Base-by-base conservation (phyloP, 2,329 filamentous ascomycete species). In the Falciphora oryzae region DNA sequence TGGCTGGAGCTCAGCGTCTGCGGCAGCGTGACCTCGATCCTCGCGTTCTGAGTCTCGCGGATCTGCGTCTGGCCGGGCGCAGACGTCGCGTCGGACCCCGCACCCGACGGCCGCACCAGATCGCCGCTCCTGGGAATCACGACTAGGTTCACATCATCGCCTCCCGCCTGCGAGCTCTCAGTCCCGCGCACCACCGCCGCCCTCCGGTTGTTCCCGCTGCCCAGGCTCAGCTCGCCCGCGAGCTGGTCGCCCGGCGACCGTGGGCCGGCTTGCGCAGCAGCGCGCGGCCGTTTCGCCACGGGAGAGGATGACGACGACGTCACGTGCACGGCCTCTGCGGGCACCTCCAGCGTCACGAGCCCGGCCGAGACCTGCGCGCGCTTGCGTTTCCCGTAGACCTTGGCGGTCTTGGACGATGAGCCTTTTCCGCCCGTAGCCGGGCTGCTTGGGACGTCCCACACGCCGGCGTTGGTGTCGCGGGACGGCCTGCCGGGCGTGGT, bases 371-470 rank as follows among this genome's bases (percentile, higher is more conserved):
- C 31, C 1, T 63, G 35, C 4, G 22, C 27, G 16, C 65, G 66
- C 57, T 69, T 71, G 7, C 70, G 65, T 63, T 72, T 71, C 16
- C 66, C 64, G 50, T 62, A 67, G 1, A 31, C 53, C 31, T 58
- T 66, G 22, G 44, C 14, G 14, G 53, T 31, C 11, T 61, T 62
- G 5, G 57, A 44, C 25, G 22, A 16, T 5, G 22, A 38, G 2
- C 22, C 35, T 44, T 8, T 38, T 53, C 38, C 31, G 57, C 29
- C 44, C 7, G 29, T 31, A 32, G 28, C 22, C n/a, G 59, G 75
- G 59, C 79, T 82, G 67, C 76, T 78, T 0, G 80, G 79, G 4
- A 83, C 75, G 53, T 80, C 80, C 76, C 79, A 83, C 10, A 72
- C 69, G 63, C 80, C 78, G 31, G 68, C 69, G 5, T 65, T 61